These are phyloP conservation scores for Phytopythium sindhum DNA, from an alignment of 352 stramenopile species.

Conservation along the genomic window DNA sequence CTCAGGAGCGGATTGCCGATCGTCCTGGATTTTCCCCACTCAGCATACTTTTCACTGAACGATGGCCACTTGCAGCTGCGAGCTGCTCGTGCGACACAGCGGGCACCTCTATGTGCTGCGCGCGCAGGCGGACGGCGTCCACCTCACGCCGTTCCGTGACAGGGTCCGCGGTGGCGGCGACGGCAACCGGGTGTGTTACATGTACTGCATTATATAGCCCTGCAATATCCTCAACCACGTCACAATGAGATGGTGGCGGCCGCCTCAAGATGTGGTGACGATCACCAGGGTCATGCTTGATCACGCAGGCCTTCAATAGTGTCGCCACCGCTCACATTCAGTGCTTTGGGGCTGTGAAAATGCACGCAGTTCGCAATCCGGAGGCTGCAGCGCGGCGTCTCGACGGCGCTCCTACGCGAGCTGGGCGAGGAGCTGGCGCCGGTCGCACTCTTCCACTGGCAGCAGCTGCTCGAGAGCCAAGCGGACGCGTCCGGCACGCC, in stretches of 20 bases:
- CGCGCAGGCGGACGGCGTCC: conserved; percentile 17
- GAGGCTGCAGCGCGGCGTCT: conserved; percentile 31
- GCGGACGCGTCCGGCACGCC: neutral
- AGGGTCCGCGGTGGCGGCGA: conserved; percentile 8
- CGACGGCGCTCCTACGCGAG: conserved; percentile 21
- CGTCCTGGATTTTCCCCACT: neutral
- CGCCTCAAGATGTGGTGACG: no score
- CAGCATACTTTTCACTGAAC: neutral
- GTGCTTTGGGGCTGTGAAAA: neutral
- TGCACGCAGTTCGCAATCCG: conserved; percentile 44
- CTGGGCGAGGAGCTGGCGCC: conserved; percentile 34
- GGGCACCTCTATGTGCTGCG: conserved; percentile 16
- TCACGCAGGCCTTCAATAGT: no score
- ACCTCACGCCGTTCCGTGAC: conserved; percentile 23
- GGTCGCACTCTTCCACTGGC: conserved; percentile 32
- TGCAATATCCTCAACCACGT: neutral
- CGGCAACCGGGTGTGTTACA: neutral
- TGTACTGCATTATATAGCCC: neutral
- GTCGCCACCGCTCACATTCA: neutral
- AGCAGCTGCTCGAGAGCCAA: conserved; percentile 6
- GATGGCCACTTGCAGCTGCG: conserved; percentile 12
- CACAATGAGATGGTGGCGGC: neutral
- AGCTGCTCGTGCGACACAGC: conserved; percentile 26
- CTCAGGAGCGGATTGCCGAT: neutral
- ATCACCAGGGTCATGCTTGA: no score